phyloP scores from a whole-genome alignment of 164 flowering plant genomes.

The Tetrastigma voinierianum region DNA sequence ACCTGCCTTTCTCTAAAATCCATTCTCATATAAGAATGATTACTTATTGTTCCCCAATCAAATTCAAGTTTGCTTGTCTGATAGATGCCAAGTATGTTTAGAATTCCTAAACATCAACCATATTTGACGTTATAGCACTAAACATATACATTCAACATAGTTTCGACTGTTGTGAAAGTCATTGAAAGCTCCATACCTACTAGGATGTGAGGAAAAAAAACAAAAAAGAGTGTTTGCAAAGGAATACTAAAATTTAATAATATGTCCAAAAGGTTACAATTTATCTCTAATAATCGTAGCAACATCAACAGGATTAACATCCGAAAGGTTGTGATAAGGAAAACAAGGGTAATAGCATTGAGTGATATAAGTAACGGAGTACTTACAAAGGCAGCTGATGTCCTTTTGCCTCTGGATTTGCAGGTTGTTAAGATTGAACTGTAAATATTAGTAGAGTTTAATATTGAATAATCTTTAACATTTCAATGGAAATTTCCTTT shows the following conservation, averaged over 20 bases:
- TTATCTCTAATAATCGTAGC: constrained; percentile 79
- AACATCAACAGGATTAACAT: constrained; percentile 94
- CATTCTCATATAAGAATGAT: neutral
- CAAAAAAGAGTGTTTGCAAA: constrained; percentile 2
- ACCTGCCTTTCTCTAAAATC: neutral
- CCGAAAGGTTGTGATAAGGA: constrained; percentile 51
- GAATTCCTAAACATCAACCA: neutral
- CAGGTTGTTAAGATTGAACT: constrained; percentile 14
- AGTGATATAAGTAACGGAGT: neutral
- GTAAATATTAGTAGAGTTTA: neutral
- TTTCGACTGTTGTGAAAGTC: constrained; percentile 98
- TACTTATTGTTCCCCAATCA: too few species aligned
- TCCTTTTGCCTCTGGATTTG: constrained; percentile 88
- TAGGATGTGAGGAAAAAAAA: constrained; percentile 5
- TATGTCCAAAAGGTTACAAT: neutral
- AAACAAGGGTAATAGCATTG: neutral
- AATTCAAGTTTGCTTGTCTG: too few species aligned
- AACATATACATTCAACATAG: constrained; percentile 98
- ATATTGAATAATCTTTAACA: constrained; percentile 2
- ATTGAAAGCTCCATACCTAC: constrained; percentile 67
- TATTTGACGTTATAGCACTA: constrained; percentile 20
- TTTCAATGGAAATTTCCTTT: neutral
- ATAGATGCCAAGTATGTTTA: neutral
- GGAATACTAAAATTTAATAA: neutral
- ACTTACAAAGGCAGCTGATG: constrained; percentile 93